A percentile compares a stretch with the other conserved stretches of the same genome.
These are phyloP conservation scores for Oryza punctata DNA, from an alignment of 176 grass and related monocot genomes.

Conservation along the genomic window DNA sequence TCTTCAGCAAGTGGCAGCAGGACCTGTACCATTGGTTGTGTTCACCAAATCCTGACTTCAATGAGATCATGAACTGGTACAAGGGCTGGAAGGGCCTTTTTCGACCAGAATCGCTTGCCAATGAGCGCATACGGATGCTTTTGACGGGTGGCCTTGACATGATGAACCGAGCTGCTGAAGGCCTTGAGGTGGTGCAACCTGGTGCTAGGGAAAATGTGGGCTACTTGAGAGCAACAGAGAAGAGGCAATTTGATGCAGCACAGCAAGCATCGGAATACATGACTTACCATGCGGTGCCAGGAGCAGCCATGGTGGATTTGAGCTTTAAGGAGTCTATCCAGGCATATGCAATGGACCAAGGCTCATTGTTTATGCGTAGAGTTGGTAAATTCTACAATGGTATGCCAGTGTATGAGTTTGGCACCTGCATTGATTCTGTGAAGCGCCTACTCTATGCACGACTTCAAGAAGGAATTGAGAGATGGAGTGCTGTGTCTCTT, in stretches of 20 bases:
- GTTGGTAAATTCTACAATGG: constrained; percentile 80
- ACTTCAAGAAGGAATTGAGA: constrained; percentile 61
- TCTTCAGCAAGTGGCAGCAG: constrained; percentile 92
- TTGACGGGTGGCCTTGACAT: constrained; percentile 74
- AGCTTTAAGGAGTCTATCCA: constrained; percentile 90
- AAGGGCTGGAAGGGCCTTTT: constrained; percentile 81
- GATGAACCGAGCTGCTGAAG: constrained; percentile 90
- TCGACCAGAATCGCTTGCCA: constrained; percentile 73
- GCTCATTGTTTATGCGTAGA: constrained; percentile 80
- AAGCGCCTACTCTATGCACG: constrained; percentile 78
- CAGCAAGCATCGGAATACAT: constrained; percentile 54
- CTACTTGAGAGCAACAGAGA: constrained; percentile 71
- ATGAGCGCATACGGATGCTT: constrained; percentile 68
- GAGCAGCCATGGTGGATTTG: constrained; percentile 54
- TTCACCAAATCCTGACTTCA: constrained; percentile 75
- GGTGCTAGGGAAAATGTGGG: constrained; percentile 68
- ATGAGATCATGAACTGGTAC: constrained; percentile 87
- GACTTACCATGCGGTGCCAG: constrained; percentile 38
- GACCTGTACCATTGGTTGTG: constrained; percentile 81
- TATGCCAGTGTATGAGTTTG: constrained; percentile 86
- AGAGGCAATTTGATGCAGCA: constrained; percentile 70
- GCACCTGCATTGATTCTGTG: constrained; percentile 70
- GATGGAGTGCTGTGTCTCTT: constrained; percentile 82
- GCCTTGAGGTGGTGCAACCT: constrained; percentile 64
- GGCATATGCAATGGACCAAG: constrained; percentile 79